Evolutionary conservation across 805 yeast genomes (phyloP).

Genomic region (Wickerhamiella slavikovae): DNA sequence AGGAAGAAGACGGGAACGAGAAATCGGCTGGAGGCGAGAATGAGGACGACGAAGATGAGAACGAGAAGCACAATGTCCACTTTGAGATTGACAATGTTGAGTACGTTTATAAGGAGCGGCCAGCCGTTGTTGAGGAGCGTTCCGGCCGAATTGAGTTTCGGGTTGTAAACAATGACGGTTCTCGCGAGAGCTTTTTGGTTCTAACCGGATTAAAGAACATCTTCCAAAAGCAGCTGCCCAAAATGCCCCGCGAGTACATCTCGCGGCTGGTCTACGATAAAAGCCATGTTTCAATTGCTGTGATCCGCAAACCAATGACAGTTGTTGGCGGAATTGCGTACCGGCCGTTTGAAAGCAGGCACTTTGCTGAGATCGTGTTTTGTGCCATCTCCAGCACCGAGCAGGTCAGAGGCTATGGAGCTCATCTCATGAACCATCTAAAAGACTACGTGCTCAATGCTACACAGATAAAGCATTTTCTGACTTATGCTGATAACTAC

Average conservation of each 20-base stretch:
- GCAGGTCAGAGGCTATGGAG: constrained; percentile 97
- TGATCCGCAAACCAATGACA: constrained; percentile 76
- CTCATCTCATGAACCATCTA: constrained; percentile 92
- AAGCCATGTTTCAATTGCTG: constrained; percentile 89
- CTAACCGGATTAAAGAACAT: constrained; percentile 89
- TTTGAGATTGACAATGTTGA: constrained; percentile 58
- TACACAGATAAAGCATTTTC: constrained; percentile 61
- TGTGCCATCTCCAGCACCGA: constrained; percentile 96
- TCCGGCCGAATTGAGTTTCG: constrained; percentile 87
- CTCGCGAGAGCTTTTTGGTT: constrained; percentile 71
- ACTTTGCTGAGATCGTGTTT: constrained; percentile 94
- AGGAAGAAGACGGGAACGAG: constrained; percentile 10
- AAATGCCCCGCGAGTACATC: constrained; percentile 96
- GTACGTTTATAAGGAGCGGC: constrained; percentile 75
- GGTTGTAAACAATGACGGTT: constrained; percentile 88
- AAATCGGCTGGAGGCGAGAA: too few relatives aligned
- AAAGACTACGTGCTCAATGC: constrained; percentile 89
- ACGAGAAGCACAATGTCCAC: constrained; percentile 21
- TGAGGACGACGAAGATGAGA: constrained; percentile 12
- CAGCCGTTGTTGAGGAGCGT: constrained; percentile 83
- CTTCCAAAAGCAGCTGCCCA: constrained; percentile 92
- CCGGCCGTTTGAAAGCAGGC: constrained; percentile 75
- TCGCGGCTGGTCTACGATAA: constrained; percentile 87
- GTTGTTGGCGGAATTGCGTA: constrained; percentile 97
- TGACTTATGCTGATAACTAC: constrained; percentile 95